Percentiles rank a stretch among this genome's conserved stretches.
Conservation (phyloP, 179 eudicot species). For the Amaranthus tricolor region DNA sequence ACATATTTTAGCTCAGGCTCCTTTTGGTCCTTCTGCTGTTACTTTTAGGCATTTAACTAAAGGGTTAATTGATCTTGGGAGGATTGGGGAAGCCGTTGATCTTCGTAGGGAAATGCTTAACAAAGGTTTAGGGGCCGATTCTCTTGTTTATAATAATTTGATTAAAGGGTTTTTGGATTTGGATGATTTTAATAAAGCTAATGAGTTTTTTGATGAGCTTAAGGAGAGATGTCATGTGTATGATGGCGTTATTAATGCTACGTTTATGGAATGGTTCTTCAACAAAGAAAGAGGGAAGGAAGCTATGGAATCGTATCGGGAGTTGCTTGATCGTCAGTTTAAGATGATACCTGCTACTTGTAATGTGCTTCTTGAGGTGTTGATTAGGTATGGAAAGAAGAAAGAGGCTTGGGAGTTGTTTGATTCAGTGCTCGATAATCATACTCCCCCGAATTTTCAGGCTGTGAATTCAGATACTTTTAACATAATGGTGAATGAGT, state of each 20-base stretch:
- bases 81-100: slow-evolving; percentile 64
- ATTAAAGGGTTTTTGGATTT: slow-evolving; percentile 70
- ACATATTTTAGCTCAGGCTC: slow-evolving; percentile 49
- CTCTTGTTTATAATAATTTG: slow-evolving; percentile 71
- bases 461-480: slow-evolving; percentile 85
- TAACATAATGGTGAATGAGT: slow-evolving; percentile 79
- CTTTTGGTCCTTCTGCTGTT: slow-evolving; percentile 70
- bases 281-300: slow-evolving; percentile 61
- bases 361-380: slow-evolving; percentile 70
- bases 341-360: slow-evolving; percentile 85
- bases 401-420: slow-evolving; percentile 78
- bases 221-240: slow-evolving; percentile 76
- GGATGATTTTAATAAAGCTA: slow-evolving; percentile 64
- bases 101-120: slow-evolving; percentile 70
- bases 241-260: slow-evolving; percentile 68
- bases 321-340: slow-evolving; percentile 54
- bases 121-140: slow-evolving; percentile 80
- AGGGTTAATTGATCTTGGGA: slow-evolving; percentile 58
- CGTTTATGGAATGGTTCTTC: slow-evolving; percentile 90
- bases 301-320: slow-evolving; percentile 76
- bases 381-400: slow-evolving; percentile 62
- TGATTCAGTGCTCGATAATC: slow-evolving; percentile 70
- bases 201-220: slow-evolving; percentile 79
- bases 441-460: slow-evolving; percentile 81
- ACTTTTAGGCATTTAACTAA: slow-evolving; percentile 77